phyloP scores from a whole-genome alignment of 495 filamentous ascomycete species.

The Hypoxylon crocopeplum region DNA sequence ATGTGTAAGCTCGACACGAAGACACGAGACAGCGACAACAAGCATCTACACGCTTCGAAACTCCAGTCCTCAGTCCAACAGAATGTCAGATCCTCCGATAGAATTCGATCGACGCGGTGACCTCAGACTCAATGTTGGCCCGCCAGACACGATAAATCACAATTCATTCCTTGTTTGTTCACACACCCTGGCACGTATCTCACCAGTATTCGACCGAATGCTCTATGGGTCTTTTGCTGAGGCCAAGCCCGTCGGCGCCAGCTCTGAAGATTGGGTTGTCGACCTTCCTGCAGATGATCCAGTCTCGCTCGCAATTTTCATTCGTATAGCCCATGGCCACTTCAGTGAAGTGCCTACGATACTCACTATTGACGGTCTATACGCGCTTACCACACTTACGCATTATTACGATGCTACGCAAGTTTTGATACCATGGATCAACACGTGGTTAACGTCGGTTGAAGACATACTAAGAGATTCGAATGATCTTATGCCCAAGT shows the following conservation, averaged over 20 bases:
- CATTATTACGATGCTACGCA: constrained; percentile 14
- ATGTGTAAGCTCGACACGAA: too few relatives aligned
- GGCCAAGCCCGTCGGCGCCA: not conserved
- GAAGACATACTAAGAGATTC: not conserved
- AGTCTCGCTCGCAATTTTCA: not conserved
- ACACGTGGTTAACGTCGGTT: not conserved
- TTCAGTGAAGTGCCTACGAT: not conserved
- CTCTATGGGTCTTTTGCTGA: constrained; percentile 23
- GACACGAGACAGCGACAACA: too few relatives aligned
- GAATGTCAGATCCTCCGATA: too few relatives aligned
- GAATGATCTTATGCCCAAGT: not conserved
- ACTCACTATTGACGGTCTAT: constrained; percentile 1
- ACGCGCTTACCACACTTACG: constrained; percentile 1
- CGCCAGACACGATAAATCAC: not conserved
- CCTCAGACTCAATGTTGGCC: constrained; percentile 10
- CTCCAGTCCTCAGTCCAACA: too few relatives aligned
- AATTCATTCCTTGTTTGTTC: constrained; percentile 15
- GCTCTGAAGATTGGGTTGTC: constrained; percentile 5
- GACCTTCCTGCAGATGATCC: constrained; percentile 4
- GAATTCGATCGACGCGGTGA: constrained; percentile 21
- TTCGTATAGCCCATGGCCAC: not conserved
- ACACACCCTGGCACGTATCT: constrained; percentile 7
- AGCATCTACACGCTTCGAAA: too few relatives aligned
- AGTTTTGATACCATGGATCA: not conserved
- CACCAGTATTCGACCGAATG: constrained; percentile 25